Evolutionary conservation across 2,329 filamentous ascomycete genomes (phyloP), one percentile per base, ranked within the genome.

Genomic region (Colletotrichum filicis): DNA sequence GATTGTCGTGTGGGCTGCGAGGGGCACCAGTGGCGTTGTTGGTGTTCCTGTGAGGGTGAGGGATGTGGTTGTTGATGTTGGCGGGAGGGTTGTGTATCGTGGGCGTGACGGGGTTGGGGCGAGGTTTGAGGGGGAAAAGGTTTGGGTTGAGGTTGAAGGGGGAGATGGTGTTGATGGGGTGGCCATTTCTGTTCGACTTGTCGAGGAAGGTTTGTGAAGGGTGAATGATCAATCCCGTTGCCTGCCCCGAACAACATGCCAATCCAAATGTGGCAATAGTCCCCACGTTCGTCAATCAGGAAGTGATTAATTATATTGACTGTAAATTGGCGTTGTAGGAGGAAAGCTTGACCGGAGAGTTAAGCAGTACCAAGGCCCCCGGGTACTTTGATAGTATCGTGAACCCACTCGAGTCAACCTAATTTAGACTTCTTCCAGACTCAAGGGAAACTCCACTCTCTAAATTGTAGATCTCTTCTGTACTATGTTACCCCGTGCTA

Each of bases 1-100:
- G 1, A 56, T 86, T n/a, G 76, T 66, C 24, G 77, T 83, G 1
- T 75, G 71, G 19, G 76, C 81, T 16, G 83, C 84, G 4, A 60
- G 55, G 8, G 78, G 78, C 0, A 81, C 79, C 2, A 75, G 66
- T 7, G 82, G 82, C 5, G 76, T 71, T 5, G 74, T 82, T 9
- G 74, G 74, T 1, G 53, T 82, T 6, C 77, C 78, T 7, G 73
- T 78, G 2, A 49, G 5, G 19, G 77, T 72, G 4, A 55, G 60
- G 22, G 71, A 55, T 2, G 66, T 35, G 5, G 52, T 57, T 9
- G 69, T 81, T 4, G 60, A 35, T 8, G 68, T 77, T 4, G 74
- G 79, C 37, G 78, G 77, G 11, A 14, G 9, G 4, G 60, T 71
- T 3, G 75, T 79, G 28, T 78, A 56, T 30, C 30, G 37, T 55